Base-by-base conservation (phyloP, 495 filamentous ascomycete species). In the Massariosphaeria phaeospora region DNA sequence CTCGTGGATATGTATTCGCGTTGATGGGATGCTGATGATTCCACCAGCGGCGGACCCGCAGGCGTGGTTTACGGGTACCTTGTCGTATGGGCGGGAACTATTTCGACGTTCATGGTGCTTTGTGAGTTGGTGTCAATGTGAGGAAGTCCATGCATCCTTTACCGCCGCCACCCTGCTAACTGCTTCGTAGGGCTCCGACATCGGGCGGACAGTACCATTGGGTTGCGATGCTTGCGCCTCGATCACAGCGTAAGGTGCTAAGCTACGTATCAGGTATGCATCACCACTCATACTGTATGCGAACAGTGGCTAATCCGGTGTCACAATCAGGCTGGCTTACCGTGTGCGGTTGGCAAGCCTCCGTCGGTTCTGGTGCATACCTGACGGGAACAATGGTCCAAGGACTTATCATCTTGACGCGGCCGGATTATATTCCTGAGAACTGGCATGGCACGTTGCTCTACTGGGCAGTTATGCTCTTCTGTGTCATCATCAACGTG, bases 381-480 rank as follows among this genome's bases (percentile, higher is more conserved):
- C 65, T 83, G 3, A 72, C 73, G 2, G 78, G 71, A 0, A 78
- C 73, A 1, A 72, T 80, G 49, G 76, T 85, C 26, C 79, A 84
- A 63, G 79, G 79, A 0, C 63, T 84, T 5, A 70, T 82, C 39
- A 69, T 77, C 11, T 63, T 84, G 27, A 77, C 75, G 39, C 35
- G 77, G 23, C 66, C 73, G 1, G 53, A 33, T 13, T 77, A 77
- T 54, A 59, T 61, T 2, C 71, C 73, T 15, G 59, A 82, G 52
- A 65, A 64, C 39, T 85, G 77, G 76, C 82, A 84, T 46, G 77
- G 76, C 3, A 79, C 79, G 0, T 62, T 84, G 13, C 62, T 84
- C 2, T 69, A 73, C 23, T 74, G 77, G 51, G 77, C 70, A 26
- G 71, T 80, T 33, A 69, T 76, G 0, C 51, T 69, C 1, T 68